These are phyloP conservation scores for Yamadazyma aaseri DNA, from an alignment of 1,139 yeast species.

Conservation along the genomic window DNA sequence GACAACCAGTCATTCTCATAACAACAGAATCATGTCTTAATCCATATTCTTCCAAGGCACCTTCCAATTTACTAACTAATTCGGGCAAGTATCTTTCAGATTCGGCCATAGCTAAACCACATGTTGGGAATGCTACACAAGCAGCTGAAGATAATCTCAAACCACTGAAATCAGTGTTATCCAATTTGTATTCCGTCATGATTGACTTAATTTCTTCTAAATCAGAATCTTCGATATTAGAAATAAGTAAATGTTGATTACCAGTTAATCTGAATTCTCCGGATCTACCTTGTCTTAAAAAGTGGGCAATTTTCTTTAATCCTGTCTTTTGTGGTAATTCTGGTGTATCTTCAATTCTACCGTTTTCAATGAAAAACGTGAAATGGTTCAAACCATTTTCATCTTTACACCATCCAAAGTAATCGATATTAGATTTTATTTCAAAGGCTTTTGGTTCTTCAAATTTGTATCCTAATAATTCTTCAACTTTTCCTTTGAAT, in stretches of 20 bases:
- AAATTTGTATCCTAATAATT: conserved; percentile 73
- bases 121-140: conserved; percentile 98
- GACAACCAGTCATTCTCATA: conserved; percentile 99
- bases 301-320: conserved; percentile 72
- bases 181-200: conserved; percentile 74
- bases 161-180: conserved; percentile 80
- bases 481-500: conserved; percentile 79
- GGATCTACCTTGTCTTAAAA: conserved; percentile 48
- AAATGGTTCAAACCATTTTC: conserved; percentile 86
- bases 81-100: conserved; percentile 92
- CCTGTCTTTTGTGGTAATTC: conserved; percentile 91
- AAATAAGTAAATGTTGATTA: conserved; percentile 86
- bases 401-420: conserved; percentile 92
- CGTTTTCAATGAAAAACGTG: conserved; percentile 93
- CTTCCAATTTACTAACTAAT: conserved; percentile 77
- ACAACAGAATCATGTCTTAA: conserved; percentile 92
- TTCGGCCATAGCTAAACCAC: conserved; percentile 99
- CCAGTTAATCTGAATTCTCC: conserved; percentile 95
- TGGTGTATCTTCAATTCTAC: conserved; percentile 92
- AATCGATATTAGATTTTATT: conserved; percentile 85
- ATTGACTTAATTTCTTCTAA: conserved; percentile 60
- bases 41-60: conserved; percentile 84
- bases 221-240: conserved; percentile 70
- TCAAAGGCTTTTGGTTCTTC: conserved; percentile 69
- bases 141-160: conserved; percentile 90